Percentiles rank a stretch among this genome's conserved stretches.
phyloP scores from a whole-genome alignment of 208 protist species.

The Trypanosoma conorhini region DNA sequence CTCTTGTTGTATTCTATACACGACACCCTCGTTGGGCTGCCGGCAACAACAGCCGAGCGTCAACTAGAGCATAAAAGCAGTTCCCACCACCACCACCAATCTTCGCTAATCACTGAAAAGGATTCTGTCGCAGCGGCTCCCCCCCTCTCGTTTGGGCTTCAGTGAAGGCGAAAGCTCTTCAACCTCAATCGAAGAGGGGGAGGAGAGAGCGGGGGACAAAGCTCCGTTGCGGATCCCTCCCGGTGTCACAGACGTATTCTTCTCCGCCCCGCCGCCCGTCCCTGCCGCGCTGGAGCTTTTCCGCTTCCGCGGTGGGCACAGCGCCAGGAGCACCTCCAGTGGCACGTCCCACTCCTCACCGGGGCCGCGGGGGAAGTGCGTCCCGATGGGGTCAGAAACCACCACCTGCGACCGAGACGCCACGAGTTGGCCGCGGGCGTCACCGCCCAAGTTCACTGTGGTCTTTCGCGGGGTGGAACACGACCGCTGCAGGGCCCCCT shows the following conservation, averaged over 20 bases:
- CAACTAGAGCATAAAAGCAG: not conserved
- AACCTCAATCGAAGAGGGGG: constrained; percentile 12
- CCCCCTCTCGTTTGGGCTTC: not conserved
- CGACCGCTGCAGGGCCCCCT: not conserved
- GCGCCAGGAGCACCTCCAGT: constrained; percentile 40
- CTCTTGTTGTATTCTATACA: too few species aligned
- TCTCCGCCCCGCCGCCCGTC: not conserved
- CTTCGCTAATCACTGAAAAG: constrained; percentile 7
- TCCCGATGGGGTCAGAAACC: constrained; percentile 33
- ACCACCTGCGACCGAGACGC: not conserved
- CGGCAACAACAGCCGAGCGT: not conserved
- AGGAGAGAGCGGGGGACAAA: constrained; percentile 7
- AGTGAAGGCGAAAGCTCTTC: not conserved
- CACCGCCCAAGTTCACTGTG: not conserved
- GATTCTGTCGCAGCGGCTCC: constrained; percentile 9
- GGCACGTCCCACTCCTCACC: constrained; percentile 60
- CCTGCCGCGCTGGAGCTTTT: not conserved
- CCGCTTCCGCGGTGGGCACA: constrained; percentile 23
- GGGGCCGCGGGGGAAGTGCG: constrained; percentile 55
- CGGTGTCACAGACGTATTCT: not conserved
- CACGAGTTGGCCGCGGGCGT: not conserved
- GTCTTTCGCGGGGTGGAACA: constrained; percentile 1
- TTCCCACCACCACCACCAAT: not conserved
- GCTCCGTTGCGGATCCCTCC: not conserved
- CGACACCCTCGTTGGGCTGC: too few species aligned